phyloP scores from a whole-genome alignment of 805 yeast species.

The Lipomyces oligophaga region DNA sequence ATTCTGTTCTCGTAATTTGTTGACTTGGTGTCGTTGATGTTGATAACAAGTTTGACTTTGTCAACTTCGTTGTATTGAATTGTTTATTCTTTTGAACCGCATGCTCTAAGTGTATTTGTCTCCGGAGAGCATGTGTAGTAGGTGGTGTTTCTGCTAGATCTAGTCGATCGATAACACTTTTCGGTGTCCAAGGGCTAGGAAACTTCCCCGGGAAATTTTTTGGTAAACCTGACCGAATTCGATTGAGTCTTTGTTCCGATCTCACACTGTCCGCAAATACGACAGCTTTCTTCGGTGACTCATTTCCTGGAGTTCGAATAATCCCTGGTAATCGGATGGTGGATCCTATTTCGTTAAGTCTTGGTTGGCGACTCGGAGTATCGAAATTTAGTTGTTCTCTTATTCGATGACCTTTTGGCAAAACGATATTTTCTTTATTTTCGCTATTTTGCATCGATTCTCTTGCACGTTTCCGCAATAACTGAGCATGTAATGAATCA shows the following conservation, averaged over 20 bases:
- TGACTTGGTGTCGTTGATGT: neutral
- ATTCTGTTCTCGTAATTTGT: neutral
- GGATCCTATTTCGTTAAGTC: slow-evolving; percentile 19
- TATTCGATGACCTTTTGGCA: neutral
- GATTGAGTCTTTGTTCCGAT: neutral
- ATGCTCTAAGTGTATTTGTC: slow-evolving; percentile 1
- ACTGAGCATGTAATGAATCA: slow-evolving; percentile 7
- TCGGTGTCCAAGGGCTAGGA: slow-evolving; percentile 31
- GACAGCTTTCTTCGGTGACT: slow-evolving; percentile 19
- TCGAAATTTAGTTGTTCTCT: neutral
- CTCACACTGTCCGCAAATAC: slow-evolving; percentile 9
- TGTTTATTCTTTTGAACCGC: neutral
- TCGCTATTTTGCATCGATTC: neutral
- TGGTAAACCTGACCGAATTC: slow-evolving; percentile 28
- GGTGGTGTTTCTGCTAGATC: slow-evolving; percentile 19
- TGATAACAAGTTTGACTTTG: no score
- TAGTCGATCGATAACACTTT: slow-evolving; percentile 11
- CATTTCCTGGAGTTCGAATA: slow-evolving; percentile 26
- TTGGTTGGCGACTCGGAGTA: neutral
- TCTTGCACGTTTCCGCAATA: slow-evolving; percentile 5
- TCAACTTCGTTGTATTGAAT: neutral
- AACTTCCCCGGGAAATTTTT: slow-evolving; percentile 30
- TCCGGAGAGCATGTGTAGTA: slow-evolving; percentile 8
- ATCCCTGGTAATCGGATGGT: slow-evolving; percentile 15
- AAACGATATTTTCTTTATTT: slow-evolving; percentile 6